phyloP scores from a whole-genome alignment of 2,329 filamentous ascomycete species.

The Hymenoscyphus repandus region DNA sequence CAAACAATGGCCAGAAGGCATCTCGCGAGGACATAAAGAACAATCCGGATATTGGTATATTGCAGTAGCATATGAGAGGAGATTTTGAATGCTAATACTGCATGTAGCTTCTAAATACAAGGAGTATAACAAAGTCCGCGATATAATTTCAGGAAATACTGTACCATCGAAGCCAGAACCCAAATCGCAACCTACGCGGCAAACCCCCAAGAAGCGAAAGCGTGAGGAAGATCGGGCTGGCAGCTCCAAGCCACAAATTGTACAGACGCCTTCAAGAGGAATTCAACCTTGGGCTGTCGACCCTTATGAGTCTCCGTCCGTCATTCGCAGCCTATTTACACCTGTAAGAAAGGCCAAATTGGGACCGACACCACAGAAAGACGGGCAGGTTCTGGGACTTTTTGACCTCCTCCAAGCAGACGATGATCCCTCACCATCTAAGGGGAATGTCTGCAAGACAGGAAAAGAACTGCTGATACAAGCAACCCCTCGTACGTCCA shows the following conservation, averaged over 20 bases:
- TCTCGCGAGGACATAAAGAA: conserved; percentile 71
- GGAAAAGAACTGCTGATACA: conserved; percentile 23
- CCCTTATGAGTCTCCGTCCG: conserved; percentile 49
- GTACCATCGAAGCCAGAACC: conserved; percentile 27
- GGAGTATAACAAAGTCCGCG: conserved; percentile 63
- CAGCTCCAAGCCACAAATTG: conserved; percentile 45
- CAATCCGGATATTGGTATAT: conserved; percentile 63
- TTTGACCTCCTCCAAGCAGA: conserved; percentile 64
- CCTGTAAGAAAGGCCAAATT: conserved; percentile 55
- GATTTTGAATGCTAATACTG: conserved; percentile 1
- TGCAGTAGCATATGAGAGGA: neutral
- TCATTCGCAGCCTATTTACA: conserved; percentile 55
- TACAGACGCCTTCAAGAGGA: conserved; percentile 36
- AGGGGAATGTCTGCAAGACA: conserved; percentile 21
- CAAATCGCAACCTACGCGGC: conserved; percentile 22
- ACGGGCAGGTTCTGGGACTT: conserved; percentile 70
- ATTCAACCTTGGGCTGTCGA: conserved; percentile 36
- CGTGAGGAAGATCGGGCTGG: conserved; percentile 36
- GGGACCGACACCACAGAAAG: conserved; percentile 74
- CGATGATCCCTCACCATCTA: conserved; percentile 38
- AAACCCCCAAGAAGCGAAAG: conserved; percentile 35
- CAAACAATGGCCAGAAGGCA: conserved; percentile 63
- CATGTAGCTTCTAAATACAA: conserved; percentile 58
- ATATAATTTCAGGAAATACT: conserved; percentile 51
- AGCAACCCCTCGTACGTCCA: conserved; percentile 35